phyloP scores from a whole-genome alignment of 805 yeast genomes.

The Jamesozyma rosinii region DNA sequence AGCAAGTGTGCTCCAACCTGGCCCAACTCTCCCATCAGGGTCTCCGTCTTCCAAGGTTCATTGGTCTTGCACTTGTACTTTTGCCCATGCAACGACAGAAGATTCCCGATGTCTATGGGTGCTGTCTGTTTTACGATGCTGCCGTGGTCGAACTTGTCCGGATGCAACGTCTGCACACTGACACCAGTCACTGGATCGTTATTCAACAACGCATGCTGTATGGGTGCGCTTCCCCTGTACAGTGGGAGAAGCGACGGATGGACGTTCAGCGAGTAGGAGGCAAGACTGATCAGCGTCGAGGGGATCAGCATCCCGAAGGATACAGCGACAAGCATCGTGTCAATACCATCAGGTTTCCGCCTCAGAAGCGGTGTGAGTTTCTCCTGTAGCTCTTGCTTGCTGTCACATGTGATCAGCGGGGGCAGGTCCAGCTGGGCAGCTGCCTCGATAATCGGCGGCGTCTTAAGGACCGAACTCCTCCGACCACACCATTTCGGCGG shows the following conservation, averaged over 20 bases:
- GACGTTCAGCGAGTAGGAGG: conserved; percentile 65
- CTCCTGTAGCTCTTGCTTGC: conserved; percentile 11
- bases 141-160: conserved; percentile 77
- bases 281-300: conserved; percentile 36
- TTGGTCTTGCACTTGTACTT: conserved; percentile 9
- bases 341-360: conserved; percentile 4
- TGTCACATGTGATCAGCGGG: conserved; percentile 19
- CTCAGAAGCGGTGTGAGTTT: conserved; percentile 5
- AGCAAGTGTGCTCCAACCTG: conserved; percentile 53
- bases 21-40: conserved; percentile 45
- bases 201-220: conserved; percentile 68
- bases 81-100: conserved; percentile 5
- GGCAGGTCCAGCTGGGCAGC: conserved; percentile 31
- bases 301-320: conserved; percentile 86
- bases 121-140: conserved; percentile 51
- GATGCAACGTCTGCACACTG: conserved; percentile 83
- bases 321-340: conserved; percentile 73
- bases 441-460: conserved; percentile 44
- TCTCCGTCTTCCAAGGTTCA: conserved; percentile 14
- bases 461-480: conserved; percentile 36
- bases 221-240: conserved; percentile 82
- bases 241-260: conserved; percentile 86
- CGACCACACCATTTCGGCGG: conserved; percentile 59
- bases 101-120: conserved; percentile 11
- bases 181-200: conserved; percentile 65